Percentiles rank a stretch among this genome's conserved stretches.
phyloP scores from a whole-genome alignment of 495 filamentous ascomycete genomes.

The Neurospora sp. region DNA sequence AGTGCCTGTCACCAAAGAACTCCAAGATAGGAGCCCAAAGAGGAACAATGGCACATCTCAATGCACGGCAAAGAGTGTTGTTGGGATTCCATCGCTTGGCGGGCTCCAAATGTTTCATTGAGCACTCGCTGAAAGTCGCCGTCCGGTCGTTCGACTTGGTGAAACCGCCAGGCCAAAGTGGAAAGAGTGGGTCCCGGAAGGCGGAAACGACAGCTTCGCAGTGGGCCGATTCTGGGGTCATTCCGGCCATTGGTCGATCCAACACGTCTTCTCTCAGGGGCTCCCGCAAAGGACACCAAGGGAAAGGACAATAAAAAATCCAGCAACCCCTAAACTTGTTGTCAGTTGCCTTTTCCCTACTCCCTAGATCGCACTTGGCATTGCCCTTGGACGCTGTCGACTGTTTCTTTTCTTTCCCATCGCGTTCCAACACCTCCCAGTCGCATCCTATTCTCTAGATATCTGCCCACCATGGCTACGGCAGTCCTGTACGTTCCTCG shows the following conservation, averaged over 20 bases:
- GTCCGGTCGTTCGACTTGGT: background rate
- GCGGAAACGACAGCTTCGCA: conserved; percentile 12
- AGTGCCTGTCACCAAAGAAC: background rate
- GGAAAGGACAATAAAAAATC: conserved; percentile 13
- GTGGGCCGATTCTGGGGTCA: conserved; percentile 25
- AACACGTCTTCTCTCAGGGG: conserved; percentile 2
- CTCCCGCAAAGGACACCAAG: background rate
- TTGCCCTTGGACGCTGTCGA: background rate
- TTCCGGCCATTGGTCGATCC: conserved; percentile 6
- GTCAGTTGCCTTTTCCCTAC: conserved; percentile 4
- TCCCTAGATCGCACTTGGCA: conserved; percentile 7
- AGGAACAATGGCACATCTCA: background rate
- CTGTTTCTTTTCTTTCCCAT: conserved; percentile 5
- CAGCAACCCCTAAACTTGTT: conserved; percentile 11
- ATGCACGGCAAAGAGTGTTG: background rate
- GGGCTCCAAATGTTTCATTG: background rate
- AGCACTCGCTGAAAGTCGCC: background rate
- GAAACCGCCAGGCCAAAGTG: background rate
- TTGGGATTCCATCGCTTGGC: background rate
- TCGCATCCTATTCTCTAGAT: background rate
- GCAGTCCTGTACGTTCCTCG: conserved; percentile 24
- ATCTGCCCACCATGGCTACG: conserved; percentile 26
- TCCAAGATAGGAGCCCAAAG: background rate
- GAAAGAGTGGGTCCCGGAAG: conserved; percentile 12
- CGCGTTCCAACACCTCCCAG: background rate